Conservation (phyloP, 495 filamentous ascomycete genomes). For the Alectoria sarmentosa region DNA sequence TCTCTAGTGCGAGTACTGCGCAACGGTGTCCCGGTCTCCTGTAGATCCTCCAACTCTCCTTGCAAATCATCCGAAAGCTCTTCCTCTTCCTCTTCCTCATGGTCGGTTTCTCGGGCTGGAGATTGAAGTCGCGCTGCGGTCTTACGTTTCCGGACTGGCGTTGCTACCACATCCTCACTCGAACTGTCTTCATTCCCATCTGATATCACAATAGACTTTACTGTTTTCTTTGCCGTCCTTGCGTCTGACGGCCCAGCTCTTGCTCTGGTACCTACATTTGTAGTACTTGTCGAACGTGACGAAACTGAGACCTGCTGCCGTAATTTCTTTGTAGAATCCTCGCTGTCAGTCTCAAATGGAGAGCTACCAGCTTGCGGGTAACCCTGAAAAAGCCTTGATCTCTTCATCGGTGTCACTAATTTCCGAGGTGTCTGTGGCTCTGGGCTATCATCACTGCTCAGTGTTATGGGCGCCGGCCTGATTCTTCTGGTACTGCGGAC, state of each 20-base stretch:
- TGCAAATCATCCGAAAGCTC: constrained; percentile 34
- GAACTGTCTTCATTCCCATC: constrained; percentile 23
- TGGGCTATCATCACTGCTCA: constrained; percentile 8
- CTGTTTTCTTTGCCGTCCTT: not conserved
- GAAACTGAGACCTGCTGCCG: constrained; percentile 8
- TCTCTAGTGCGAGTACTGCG: constrained; percentile 41
- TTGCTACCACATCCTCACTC: constrained; percentile 28
- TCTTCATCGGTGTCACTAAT: constrained; percentile 5
- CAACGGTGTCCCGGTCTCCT: constrained; percentile 40
- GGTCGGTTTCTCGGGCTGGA: constrained; percentile 10
- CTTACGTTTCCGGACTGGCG: constrained; percentile 27
- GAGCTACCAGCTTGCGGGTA: not conserved
- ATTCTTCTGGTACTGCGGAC: constrained; percentile 1
- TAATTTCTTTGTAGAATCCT: constrained; percentile 1
- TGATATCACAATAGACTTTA: constrained; percentile 11
- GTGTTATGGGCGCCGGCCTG: not conserved
- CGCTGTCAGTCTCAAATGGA: not conserved
- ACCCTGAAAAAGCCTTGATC: not conserved
- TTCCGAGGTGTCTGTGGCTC: not conserved
- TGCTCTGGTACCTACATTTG: not conserved
- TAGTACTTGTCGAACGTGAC: not conserved
- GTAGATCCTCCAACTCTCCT: constrained; percentile 41
- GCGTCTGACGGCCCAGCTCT: not conserved
- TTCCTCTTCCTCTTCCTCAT: constrained; percentile 25
- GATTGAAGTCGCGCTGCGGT: constrained; percentile 11